A percentile compares a stretch with the other conserved stretches of the same genome.
phyloP scores from a whole-genome alignment of 495 filamentous ascomycete genomes.

The Tuber umbilicatum region DNA sequence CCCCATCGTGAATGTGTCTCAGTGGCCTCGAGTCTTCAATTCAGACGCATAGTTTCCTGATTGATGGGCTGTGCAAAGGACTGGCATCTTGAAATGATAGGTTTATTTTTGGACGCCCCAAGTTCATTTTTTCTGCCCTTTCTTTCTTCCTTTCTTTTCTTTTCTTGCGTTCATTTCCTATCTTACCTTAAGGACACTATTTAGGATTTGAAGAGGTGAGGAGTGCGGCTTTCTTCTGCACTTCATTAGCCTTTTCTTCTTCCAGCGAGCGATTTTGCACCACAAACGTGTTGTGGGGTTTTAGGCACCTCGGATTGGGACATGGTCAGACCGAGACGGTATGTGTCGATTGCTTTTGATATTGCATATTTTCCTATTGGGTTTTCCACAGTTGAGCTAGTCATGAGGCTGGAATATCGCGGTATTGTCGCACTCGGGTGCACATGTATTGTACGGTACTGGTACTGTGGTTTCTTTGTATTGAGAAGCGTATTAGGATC shows the following conservation, averaged over 20 bases:
- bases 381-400: neutral
- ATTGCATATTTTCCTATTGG: neutral
- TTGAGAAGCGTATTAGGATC: neutral
- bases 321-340: neutral
- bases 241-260: neutral
- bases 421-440: neutral
- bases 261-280: neutral
- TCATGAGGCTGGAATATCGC: neutral
- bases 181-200: neutral
- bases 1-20: neutral
- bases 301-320: neutral
- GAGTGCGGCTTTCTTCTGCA: neutral
- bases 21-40: neutral
- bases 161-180: neutral
- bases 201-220: neutral
- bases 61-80: neutral
- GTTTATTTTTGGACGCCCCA: neutral
- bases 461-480: neutral
- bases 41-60: neutral
- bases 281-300: neutral
- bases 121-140: neutral
- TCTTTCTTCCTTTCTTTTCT: neutral
- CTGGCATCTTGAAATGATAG: neutral
- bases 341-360: neutral
- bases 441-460: neutral